Evolutionary conservation across 1,284 basidiomycete genomes (phyloP).

Genomic region (Xanthoconium separans): DNA sequence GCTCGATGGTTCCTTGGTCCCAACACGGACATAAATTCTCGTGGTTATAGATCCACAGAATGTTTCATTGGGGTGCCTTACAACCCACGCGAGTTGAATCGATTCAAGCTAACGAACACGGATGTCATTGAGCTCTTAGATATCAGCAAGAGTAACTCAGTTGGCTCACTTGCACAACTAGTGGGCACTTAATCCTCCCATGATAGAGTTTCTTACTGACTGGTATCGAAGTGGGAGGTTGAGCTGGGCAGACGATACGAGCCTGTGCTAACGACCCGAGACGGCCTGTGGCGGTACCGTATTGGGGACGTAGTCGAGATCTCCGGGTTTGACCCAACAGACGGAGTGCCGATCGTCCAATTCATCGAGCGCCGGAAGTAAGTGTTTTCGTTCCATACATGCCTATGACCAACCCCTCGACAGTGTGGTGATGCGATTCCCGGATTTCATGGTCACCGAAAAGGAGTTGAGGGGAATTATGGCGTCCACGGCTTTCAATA

Average conservation of each 20-base stretch:
- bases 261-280: conserved; percentile 15
- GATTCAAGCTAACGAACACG: conserved; percentile 1
- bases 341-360: not conserved
- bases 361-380: conserved; percentile 16
- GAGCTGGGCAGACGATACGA: conserved; percentile 17
- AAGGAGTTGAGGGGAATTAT: conserved; percentile 7
- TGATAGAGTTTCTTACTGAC: not conserved
- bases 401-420: not conserved
- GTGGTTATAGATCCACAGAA: conserved; percentile 8
- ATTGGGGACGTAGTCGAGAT: conserved; percentile 22
- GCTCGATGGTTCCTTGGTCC: conserved; percentile 11
- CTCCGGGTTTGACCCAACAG: conserved; percentile 17
- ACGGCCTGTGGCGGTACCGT: conserved; percentile 25
- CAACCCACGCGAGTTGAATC: conserved; percentile 5
- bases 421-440: not conserved
- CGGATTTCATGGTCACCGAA: conserved; percentile 9
- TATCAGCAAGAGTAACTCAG: conserved; percentile 3
- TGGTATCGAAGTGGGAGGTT: conserved; percentile 19
- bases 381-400: not conserved
- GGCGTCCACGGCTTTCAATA: not conserved
- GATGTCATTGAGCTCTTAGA: conserved; percentile 19
- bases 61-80: conserved; percentile 9
- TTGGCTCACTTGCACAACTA: not conserved
- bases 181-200: conserved; percentile 7
- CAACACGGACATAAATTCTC: not conserved